Conservation (phyloP, 2,329 filamentous ascomycete species). For the Fonsecaea monophora region DNA sequence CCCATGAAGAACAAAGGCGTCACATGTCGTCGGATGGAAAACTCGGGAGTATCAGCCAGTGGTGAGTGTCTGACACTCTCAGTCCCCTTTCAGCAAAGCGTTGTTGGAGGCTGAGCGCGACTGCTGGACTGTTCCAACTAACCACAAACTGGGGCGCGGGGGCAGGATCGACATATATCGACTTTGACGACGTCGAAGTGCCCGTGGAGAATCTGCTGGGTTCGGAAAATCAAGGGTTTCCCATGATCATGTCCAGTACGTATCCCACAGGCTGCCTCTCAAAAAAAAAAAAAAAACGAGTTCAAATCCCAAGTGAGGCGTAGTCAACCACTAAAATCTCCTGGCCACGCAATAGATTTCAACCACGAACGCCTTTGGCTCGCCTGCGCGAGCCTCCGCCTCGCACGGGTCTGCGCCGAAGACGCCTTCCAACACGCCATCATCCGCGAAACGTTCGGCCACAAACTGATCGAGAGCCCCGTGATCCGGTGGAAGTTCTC, state of each 20-base stretch:
- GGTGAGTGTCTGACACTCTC: conserved; percentile 62
- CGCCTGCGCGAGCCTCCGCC: conserved; percentile 62
- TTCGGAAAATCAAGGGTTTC: conserved; percentile 66
- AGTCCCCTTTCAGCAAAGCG: too few species aligned
- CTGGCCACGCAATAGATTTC: conserved; percentile 50
- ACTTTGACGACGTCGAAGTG: conserved; percentile 89
- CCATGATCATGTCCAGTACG: conserved; percentile 3
- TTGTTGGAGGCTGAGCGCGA: too few species aligned
- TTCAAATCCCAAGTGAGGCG: too few species aligned
- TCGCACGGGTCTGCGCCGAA: conserved; percentile 63
- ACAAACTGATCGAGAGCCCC: conserved; percentile 69
- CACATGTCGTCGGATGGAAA: conserved; percentile 97
- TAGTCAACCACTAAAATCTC: too few species aligned
- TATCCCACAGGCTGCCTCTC: not conserved
- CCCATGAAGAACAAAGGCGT: conserved; percentile 89
- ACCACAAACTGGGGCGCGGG: not conserved
- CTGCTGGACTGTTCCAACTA: not conserved
- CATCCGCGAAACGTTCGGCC: conserved; percentile 62
- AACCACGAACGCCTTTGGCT: conserved; percentile 67
- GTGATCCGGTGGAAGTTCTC: conserved; percentile 68
- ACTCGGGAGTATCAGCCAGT: conserved; percentile 97
- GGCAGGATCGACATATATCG: conserved; percentile 23
- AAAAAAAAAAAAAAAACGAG: too few species aligned
- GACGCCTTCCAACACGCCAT: conserved; percentile 60
- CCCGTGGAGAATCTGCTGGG: conserved; percentile 88